Conservation (phyloP, 345 rosid species). For the Nasturtium officinale region DNA sequence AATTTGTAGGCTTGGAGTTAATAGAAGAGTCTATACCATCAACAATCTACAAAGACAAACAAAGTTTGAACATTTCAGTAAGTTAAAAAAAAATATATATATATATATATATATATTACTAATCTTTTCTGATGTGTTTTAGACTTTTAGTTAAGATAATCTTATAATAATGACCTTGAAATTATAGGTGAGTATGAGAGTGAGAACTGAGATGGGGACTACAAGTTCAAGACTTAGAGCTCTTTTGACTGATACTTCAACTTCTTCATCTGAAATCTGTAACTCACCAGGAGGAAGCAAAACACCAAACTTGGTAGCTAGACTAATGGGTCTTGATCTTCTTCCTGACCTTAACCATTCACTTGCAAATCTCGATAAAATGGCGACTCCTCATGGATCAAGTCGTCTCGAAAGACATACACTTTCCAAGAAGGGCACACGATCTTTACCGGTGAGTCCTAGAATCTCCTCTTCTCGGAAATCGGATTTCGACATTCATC, state of each 20-base stretch:
- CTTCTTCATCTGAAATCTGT: constrained; percentile 58
- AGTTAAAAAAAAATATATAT: too few species aligned
- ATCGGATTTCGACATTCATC: constrained; percentile 66
- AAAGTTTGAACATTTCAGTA: constrained; percentile 56
- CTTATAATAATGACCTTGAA: constrained; percentile 15
- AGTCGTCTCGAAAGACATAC: constrained; percentile 34
- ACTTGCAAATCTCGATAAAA: constrained; percentile 35
- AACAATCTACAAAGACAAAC: constrained; percentile 43
- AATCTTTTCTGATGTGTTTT: constrained; percentile 9
- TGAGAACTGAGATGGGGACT: constrained; percentile 50
- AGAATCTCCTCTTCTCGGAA: constrained; percentile 69
- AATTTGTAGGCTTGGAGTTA: constrained; percentile 62
- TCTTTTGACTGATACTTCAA: constrained; percentile 35
- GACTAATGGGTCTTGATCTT: constrained; percentile 93
- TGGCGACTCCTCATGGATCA: constrained; percentile 24
- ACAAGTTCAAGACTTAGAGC: constrained; percentile 40
- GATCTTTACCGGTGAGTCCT: constrained; percentile 81
- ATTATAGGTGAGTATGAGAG: constrained; percentile 62
- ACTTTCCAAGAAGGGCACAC: constrained; percentile 40
- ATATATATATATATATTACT: not conserved
- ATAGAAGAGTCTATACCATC: constrained; percentile 50
- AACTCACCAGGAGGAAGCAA: constrained; percentile 71
- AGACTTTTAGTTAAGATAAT: not conserved
- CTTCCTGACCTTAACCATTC: constrained; percentile 54
- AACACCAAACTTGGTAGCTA: constrained; percentile 83